These are phyloP conservation scores for Scheffersomyces lignosus DNA, from an alignment of 805 yeast genomes.

Conservation along the genomic window DNA sequence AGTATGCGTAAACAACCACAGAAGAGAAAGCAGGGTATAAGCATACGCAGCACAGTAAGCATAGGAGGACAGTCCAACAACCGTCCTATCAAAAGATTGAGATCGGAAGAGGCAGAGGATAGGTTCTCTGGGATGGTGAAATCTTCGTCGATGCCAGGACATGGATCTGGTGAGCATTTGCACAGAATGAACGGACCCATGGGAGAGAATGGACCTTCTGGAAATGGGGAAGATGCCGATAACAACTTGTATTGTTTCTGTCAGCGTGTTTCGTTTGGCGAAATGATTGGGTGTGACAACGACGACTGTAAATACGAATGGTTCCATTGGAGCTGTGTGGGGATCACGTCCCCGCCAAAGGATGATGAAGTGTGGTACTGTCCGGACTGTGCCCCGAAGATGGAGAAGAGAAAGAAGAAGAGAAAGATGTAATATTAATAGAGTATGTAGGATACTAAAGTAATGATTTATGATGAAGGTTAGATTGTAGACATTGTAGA, in stretches of 20 bases:
- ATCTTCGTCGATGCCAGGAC: slow-evolving; percentile 7
- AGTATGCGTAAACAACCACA: slow-evolving; percentile 19
- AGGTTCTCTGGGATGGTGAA: not conserved
- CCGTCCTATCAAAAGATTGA: slow-evolving; percentile 9
- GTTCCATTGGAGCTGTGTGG: slow-evolving; percentile 97
- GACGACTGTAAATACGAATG: slow-evolving; percentile 86
- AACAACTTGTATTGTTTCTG: slow-evolving; percentile 74
- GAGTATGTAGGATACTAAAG: no score
- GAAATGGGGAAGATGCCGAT: slow-evolving; percentile 46
- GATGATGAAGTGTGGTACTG: slow-evolving; percentile 87
- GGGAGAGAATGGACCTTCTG: slow-evolving; percentile 40
- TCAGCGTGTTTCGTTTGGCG: slow-evolving; percentile 91
- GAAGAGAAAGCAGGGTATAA: slow-evolving; percentile 22
- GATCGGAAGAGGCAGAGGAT: slow-evolving; percentile 14
- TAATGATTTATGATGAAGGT: no score
- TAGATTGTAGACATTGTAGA: no score
- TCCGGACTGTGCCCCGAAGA: slow-evolving; percentile 67
- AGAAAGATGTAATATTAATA: slow-evolving; percentile 28
- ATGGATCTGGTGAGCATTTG: slow-evolving; percentile 9
- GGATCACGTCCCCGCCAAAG: slow-evolving; percentile 81
- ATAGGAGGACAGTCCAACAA: slow-evolving; percentile 2
- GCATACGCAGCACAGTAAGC: slow-evolving; percentile 5
- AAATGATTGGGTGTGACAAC: slow-evolving; percentile 96
- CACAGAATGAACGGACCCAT: slow-evolving; percentile 36
- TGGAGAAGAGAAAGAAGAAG: slow-evolving; percentile 46